Base-by-base conservation (phyloP, 1,139 yeast species). In the Taphrina deformans region DNA sequence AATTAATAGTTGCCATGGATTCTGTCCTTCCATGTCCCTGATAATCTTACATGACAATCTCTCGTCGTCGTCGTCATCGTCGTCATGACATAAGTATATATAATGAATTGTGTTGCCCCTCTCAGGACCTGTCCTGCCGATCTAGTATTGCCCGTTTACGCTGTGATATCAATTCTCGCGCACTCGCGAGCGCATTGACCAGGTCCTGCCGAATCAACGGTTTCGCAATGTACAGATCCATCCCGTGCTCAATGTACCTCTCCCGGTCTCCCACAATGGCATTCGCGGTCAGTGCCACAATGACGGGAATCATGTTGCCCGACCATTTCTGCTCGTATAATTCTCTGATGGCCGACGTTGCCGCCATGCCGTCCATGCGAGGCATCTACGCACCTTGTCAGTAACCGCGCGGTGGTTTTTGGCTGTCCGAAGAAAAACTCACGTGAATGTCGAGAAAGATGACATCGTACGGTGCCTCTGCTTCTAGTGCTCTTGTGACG, bases 231-330 rank as follows among this genome's bases (percentile, higher is more conserved):
- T 92, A 92, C 16, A 95, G 93, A 70, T 86, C 81, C 97, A 92
- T 92, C 3, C 98, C 98, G 33, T 87, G 85, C 26, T 83, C 86
- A 62, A 89, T 73, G 75, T 98, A 92, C 68, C 85, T 96, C 70
- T 86, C 86, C 60, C 88, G 89, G 72, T 92, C 92, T 63, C 93
- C 87, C 69, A 88, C 89, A 75, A 92, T 97, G 0, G 97, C 97
- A 79, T 88, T 92, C 0, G 98, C 98, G 0, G 97, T 91, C 66
- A 93, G 82, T 0, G 97, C 98, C 58, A 93, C 92, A 67, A 93
- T 89, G 46, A 27, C 35, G 21, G 59, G 59, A 21, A 23, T 44
- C 48, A 21, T 18, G 10, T 21, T 23, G 48, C 12, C 7, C 35
- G 33, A 18, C 48, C 29, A 24, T 21, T 23, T 7, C n/a, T 23